Conservation (phyloP, 2,329 filamentous ascomycete species). For the Plectosphaerella plurivora region DNA sequence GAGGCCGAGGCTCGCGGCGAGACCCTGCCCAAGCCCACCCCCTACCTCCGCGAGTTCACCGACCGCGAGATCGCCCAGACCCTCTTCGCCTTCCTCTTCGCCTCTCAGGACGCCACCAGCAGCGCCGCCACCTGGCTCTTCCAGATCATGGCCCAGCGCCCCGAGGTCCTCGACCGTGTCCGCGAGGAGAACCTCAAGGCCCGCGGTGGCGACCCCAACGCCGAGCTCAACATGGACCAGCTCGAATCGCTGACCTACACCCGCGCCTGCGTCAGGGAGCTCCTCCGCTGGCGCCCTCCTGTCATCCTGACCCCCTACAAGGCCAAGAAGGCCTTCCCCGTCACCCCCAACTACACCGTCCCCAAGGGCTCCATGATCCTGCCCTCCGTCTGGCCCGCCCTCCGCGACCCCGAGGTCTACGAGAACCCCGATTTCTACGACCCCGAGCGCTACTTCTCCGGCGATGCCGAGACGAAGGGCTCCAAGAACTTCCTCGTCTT, state of each 20-base stretch:
- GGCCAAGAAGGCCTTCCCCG: slow-evolving; percentile 91
- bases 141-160: slow-evolving; percentile 88
- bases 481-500: slow-evolving; percentile 97
- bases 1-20: slow-evolving; percentile 74
- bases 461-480: slow-evolving; percentile 79
- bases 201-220: slow-evolving; percentile 69
- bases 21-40: slow-evolving; percentile 72
- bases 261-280: slow-evolving; percentile 84
- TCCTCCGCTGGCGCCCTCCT: slow-evolving; percentile 88
- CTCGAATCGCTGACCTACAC: slow-evolving; percentile 88
- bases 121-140: slow-evolving; percentile 93
- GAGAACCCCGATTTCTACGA: slow-evolving; percentile 84
- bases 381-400: slow-evolving; percentile 82
- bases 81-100: slow-evolving; percentile 93
- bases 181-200: slow-evolving; percentile 83
- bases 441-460: slow-evolving; percentile 86
- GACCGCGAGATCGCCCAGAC: slow-evolving; percentile 92
- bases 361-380: slow-evolving; percentile 95
- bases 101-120: slow-evolving; percentile 94
- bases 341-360: slow-evolving; percentile 83
- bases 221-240: slow-evolving; percentile 72
- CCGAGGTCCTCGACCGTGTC: slow-evolving; percentile 85
- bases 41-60: slow-evolving; percentile 78
- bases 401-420: slow-evolving; percentile 91
- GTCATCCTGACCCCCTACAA: slow-evolving; percentile 97